Percentiles rank a stretch among this genome's conserved stretches.
Evolutionary conservation across 257 asterid species (phyloP).

Genomic region (Nicotiana sylvestris): DNA sequence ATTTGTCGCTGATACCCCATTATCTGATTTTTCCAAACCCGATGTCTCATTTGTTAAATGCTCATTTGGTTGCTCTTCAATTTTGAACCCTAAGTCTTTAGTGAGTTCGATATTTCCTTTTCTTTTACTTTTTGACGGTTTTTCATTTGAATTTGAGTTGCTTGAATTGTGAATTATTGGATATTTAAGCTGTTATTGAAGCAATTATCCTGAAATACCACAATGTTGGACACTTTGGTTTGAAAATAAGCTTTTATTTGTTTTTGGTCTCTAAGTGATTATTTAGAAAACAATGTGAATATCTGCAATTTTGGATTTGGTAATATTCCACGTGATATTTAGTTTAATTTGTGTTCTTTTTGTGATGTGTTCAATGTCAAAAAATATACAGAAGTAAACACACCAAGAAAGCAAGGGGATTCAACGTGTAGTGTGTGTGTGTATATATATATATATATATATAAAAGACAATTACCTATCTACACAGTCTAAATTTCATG

Average conservation of each 20-base stretch:
- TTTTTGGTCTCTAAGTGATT: not conserved
- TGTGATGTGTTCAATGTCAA: not conserved
- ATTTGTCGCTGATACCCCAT: constrained; percentile 28
- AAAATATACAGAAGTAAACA: no score
- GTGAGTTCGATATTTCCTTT: constrained; percentile 21
- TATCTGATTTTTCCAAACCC: constrained; percentile 20
- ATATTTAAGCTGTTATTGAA: not conserved
- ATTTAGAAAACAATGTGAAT: not conserved
- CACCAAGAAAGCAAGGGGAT: no score
- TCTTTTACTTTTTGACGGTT: not conserved
- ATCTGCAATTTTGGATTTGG: not conserved
- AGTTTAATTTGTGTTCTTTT: not conserved
- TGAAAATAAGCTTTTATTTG: not conserved
- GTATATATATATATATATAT: no score
- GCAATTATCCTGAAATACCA: not conserved
- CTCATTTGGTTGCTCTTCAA: constrained; percentile 25
- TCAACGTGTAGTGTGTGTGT: no score
- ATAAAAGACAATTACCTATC: no score
- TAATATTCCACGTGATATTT: not conserved
- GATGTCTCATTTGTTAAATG: constrained; percentile 37
- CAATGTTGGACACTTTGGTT: not conserved
- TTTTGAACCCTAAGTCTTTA: constrained; percentile 6
- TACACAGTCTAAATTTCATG: no score
- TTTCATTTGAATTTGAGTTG: not conserved
- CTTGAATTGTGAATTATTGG: not conserved